Conservation (phyloP, 495 filamentous ascomycete genomes). For the Chaetomium cochliodes region DNA sequence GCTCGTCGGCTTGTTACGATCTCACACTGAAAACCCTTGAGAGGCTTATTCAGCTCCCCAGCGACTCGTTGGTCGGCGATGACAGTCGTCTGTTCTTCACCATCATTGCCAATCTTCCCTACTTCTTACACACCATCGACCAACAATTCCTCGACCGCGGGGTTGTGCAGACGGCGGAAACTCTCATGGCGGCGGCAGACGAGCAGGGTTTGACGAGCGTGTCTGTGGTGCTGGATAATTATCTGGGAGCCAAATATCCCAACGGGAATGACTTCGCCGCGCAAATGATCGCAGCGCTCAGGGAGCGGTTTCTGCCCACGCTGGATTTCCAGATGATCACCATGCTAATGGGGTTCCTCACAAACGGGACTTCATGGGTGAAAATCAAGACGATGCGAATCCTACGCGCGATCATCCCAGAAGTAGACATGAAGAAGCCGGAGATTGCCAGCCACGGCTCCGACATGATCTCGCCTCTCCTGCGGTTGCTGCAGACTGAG, state of each 20-base stretch:
- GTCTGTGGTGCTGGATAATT: conserved; percentile 62
- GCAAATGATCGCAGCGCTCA: conserved; percentile 72
- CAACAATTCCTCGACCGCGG: conserved; percentile 53
- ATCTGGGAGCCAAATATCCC: conserved; percentile 67
- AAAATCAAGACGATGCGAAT: conserved; percentile 89
- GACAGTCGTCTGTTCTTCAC: conserved; percentile 79
- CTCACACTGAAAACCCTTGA: conserved; percentile 75
- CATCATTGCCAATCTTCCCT: conserved; percentile 83
- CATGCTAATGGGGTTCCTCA: conserved; percentile 88
- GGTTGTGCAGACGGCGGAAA: conserved; percentile 61
- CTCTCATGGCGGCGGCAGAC: conserved; percentile 70
- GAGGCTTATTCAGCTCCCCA: conserved; percentile 73
- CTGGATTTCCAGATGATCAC: conserved; percentile 81
- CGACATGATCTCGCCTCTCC: conserved; percentile 89
- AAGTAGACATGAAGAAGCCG: conserved; percentile 87
- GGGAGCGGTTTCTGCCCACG: conserved; percentile 75
- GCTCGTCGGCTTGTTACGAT: conserved; percentile 78
- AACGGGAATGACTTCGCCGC: conserved; percentile 72
- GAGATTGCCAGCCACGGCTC: conserved; percentile 90
- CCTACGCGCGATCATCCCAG: conserved; percentile 78
- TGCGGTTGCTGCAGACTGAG: conserved; percentile 88
- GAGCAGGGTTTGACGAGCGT: conserved; percentile 59
- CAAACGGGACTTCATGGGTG: conserved; percentile 84
- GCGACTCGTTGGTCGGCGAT: conserved; percentile 76
- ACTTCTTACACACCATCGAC: conserved; percentile 80